These are phyloP conservation scores for Xylariaceae sp. DNA, from an alignment of 2,329 filamentous ascomycete species.

Conservation along the genomic window DNA sequence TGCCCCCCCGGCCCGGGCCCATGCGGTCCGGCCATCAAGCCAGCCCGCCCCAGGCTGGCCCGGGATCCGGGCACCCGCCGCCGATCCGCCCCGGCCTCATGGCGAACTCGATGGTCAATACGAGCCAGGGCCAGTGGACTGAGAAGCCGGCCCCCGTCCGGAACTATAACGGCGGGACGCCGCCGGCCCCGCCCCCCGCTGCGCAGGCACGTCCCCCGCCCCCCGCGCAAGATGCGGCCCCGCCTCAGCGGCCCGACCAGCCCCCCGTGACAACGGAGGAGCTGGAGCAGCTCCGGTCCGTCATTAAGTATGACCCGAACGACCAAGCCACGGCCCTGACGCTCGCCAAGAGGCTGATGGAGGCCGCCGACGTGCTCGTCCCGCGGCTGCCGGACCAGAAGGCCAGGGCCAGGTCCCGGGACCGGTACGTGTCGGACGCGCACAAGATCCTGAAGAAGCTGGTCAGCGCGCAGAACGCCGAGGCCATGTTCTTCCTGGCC, in stretches of 20 bases:
- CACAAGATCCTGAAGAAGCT: conserved; percentile 91
- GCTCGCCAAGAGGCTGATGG: conserved; percentile 76
- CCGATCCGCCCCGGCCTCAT: conserved; percentile 58
- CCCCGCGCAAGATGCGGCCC: conserved; percentile 21
- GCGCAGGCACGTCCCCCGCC: conserved; percentile 31
- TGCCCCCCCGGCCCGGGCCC: conserved; percentile 21
- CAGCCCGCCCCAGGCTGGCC: conserved; percentile 23
- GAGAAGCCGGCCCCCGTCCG: conserved; percentile 52
- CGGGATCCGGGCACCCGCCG: conserved; percentile 47
- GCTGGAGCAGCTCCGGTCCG: conserved; percentile 64
- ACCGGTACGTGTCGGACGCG: conserved; percentile 77
- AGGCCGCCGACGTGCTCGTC: conserved; percentile 73
- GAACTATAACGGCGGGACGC: conserved; percentile 45
- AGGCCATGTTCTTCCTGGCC: conserved; percentile 90
- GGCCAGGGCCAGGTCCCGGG: conserved; percentile 65
- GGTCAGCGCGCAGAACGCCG: conserved; percentile 60
- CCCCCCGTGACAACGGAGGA: conserved; percentile 68
- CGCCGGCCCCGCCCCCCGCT: conserved; percentile 25
- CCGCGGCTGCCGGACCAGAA: conserved; percentile 58
- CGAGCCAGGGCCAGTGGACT: conserved; percentile 34
- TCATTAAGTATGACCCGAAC: conserved; percentile 61
- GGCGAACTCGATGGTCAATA: conserved; percentile 48
- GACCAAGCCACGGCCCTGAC: conserved; percentile 65
- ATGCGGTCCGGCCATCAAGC: conserved; percentile 20
- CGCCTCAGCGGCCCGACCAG: conserved; percentile 24